Evolutionary conservation across 352 stramenopile species (phyloP).

Genomic region (Phytophthora colocasiae): DNA sequence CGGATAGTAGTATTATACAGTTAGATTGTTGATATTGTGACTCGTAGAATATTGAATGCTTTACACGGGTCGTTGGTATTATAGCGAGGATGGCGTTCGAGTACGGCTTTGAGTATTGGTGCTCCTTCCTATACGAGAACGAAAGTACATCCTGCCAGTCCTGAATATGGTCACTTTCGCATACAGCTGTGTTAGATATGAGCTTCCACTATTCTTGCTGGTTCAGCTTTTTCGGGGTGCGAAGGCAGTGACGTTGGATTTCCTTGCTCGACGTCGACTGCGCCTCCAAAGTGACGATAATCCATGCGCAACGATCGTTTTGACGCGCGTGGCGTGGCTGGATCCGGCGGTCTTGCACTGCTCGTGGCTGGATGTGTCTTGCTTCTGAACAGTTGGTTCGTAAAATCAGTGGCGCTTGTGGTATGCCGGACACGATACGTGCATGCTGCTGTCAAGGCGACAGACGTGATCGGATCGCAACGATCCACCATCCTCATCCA

Average conservation of each 20-base stretch:
- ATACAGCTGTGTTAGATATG: constrained; percentile 12
- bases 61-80: too few relatives aligned
- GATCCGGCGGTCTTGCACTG: constrained; percentile 2
- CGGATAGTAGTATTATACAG: too few relatives aligned
- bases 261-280: neutral
- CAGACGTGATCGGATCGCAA: constrained; percentile 13
- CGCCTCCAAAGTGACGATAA: too few relatives aligned
- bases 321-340: constrained; percentile 3
- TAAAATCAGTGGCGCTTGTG: constrained; percentile 15
- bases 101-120: neutral
- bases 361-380: constrained; percentile 1
- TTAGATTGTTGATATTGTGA: too few relatives aligned
- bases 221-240: constrained; percentile 6
- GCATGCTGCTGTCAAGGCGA: neutral
- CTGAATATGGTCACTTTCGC: neutral
- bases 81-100: too few relatives aligned
- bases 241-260: neutral
- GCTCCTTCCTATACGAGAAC: constrained; percentile 1
- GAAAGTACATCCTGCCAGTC: neutral
- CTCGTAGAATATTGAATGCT: too few relatives aligned
- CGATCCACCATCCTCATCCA: constrained; percentile 9
- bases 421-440: constrained; percentile 2
- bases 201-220: constrained; percentile 16
- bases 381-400: constrained; percentile 27
- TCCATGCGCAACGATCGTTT: neutral